Evolutionary conservation across 352 stramenopile species (phyloP).

Genomic region (Globisporangium echinulatum): DNA sequence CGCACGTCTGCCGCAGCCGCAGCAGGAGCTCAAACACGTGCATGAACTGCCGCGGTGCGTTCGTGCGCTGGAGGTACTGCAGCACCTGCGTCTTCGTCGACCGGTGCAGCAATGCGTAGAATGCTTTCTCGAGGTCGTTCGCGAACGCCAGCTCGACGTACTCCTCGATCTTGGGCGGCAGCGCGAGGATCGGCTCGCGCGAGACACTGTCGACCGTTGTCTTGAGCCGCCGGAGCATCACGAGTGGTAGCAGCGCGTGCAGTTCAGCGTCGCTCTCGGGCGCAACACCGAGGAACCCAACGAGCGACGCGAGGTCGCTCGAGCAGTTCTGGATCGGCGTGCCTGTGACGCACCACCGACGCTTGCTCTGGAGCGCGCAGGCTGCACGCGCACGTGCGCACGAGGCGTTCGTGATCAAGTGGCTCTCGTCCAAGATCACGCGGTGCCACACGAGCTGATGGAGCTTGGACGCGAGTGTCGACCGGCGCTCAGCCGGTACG

Average conservation of each 20-base stretch:
- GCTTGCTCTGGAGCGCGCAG: constrained; percentile 57
- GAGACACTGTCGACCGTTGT: constrained; percentile 40
- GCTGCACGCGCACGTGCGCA: constrained; percentile 55
- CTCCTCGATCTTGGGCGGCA: constrained; percentile 62
- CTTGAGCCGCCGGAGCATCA: constrained; percentile 87
- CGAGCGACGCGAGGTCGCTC: constrained; percentile 79
- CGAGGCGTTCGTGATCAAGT: constrained; percentile 85
- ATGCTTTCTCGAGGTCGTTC: constrained; percentile 70
- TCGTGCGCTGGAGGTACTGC: constrained; percentile 54
- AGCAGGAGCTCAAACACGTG: constrained; percentile 87
- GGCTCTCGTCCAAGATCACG: constrained; percentile 86
- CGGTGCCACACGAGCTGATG: constrained; percentile 79
- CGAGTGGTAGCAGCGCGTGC: constrained; percentile 56
- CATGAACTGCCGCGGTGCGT: constrained; percentile 63
- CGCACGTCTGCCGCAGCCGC: constrained; percentile 80
- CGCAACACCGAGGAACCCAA: constrained; percentile 79
- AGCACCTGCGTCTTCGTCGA: constrained; percentile 75
- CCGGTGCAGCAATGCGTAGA: constrained; percentile 76
- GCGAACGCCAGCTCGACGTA: constrained; percentile 45
- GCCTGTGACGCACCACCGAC: constrained; percentile 86
- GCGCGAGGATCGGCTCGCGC: constrained; percentile 42
- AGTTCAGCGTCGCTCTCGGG: constrained; percentile 62
- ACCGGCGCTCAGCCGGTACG: constrained; percentile 7
- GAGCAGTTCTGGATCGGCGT: constrained; percentile 88
- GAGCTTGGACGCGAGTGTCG: constrained; percentile 49